These are phyloP conservation scores for Fusarium sp. DNA, from an alignment of 2,329 filamentous ascomycete genomes.

Conservation along the genomic window DNA sequence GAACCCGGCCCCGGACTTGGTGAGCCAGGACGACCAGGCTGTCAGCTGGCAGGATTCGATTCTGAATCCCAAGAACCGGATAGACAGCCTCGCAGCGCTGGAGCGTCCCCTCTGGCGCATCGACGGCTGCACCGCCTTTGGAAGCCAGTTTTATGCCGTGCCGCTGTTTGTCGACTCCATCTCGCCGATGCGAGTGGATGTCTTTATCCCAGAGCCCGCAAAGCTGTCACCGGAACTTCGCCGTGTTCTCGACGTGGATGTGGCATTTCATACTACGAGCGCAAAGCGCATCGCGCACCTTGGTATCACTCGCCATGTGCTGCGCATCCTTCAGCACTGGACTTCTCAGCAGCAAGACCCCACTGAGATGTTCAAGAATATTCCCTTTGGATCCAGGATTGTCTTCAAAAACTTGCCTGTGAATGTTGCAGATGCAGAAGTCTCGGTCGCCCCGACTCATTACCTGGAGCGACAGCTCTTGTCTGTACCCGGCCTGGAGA, in stretches of 20 bases:
- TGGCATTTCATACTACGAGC: conserved; percentile 68
- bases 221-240: conserved; percentile 57
- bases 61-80: conserved; percentile 71
- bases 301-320: conserved; percentile 65
- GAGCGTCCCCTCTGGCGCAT: conserved; percentile 65
- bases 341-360: conserved; percentile 51
- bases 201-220: conserved; percentile 66
- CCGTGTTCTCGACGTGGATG: conserved; percentile 59
- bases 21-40: conserved; percentile 4
- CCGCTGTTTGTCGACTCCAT: conserved; percentile 62
- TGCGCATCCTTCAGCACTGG: conserved; percentile 67
- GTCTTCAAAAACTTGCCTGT: conserved; percentile 64
- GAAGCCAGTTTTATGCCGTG: conserved; percentile 68
- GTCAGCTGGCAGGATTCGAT: conserved; percentile 60
- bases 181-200: conserved; percentile 67
- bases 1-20: conserved; percentile 3
- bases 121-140: conserved; percentile 68
- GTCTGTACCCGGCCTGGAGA: conserved; percentile 55
- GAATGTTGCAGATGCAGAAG: conserved; percentile 58
- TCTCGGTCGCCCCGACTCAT: conserved; percentile 63
- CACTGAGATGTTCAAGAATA: conserved; percentile 53
- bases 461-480: conserved; percentile 66
- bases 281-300: conserved; percentile 59
- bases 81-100: conserved; percentile 65
- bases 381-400: conserved; percentile 70